Conservation (phyloP, 176 grass and related monocot genomes). For the Oryza coarctata region DNA sequence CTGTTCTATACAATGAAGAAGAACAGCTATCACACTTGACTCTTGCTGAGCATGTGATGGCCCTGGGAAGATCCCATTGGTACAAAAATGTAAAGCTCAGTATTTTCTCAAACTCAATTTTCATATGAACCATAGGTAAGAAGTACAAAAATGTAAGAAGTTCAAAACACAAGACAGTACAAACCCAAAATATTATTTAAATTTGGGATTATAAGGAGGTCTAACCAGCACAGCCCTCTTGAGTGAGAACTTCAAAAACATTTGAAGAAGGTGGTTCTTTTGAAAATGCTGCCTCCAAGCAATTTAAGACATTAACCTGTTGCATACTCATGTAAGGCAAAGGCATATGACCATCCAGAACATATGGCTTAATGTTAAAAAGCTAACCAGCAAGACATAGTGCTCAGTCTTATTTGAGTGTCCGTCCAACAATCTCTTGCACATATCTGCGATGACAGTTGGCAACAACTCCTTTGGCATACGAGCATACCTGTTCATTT, state of each 20-base stretch:
- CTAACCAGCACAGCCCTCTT: conserved; percentile 56
- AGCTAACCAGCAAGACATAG: conserved; percentile 75
- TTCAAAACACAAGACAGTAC: conserved; percentile 22
- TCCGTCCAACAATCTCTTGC: conserved; percentile 41
- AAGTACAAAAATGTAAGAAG: conserved; percentile 25
- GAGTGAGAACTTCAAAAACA: conserved; percentile 68
- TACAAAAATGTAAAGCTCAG: conserved; percentile 35
- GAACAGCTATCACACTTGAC: conserved; percentile 51
- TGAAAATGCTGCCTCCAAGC: conserved; percentile 78
- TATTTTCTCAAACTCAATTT: conserved; percentile 31
- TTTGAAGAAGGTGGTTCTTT: conserved; percentile 69
- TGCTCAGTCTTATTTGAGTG: conserved; percentile 63
- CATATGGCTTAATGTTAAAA: conserved; percentile 22
- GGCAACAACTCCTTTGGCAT: conserved; percentile 87
- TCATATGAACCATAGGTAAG: background rate
- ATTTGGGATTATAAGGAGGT: conserved; percentile 29
- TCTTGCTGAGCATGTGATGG: conserved; percentile 41
- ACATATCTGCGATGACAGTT: conserved; percentile 58
- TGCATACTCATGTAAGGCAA: conserved; percentile 31
- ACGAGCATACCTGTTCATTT: conserved; percentile 64
- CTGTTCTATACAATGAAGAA: conserved; percentile 64
- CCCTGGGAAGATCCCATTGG: conserved; percentile 44
- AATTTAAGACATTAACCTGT: conserved; percentile 87
- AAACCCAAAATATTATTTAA: conserved; percentile 14
- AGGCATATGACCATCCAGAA: background rate